Base-by-base conservation (phyloP, 2,329 filamentous ascomycete species). In the Penicillium rolfsii region DNA sequence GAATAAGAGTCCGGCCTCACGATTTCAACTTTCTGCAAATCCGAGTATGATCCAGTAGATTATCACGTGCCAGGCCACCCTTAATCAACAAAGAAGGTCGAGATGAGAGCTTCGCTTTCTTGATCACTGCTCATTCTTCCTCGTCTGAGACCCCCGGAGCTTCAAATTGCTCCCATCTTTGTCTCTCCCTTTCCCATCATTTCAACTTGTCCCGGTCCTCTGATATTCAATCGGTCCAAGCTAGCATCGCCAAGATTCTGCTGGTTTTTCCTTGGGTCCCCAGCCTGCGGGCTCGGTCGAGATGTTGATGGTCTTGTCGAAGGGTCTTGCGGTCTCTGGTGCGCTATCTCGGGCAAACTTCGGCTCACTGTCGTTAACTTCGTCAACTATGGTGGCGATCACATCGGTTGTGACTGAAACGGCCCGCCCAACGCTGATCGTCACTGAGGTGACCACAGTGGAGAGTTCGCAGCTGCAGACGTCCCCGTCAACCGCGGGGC, bases 271-370 rank as follows among this genome's bases (percentile, higher is more conserved):
- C 30, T 46, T 12, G 59, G 52, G 57, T 55, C 52, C 46, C 55
- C 53, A n/a, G 59, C 65, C 64, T 64, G 46, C 52, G 64, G 63
- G 61, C 67, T 63, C 54, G 61, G 57, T 33, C 65, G 67, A 67
- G 26, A 70, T 71, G 67, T 50, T 45, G 53, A 73, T 74, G 63
- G 66, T 61, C 49, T 69, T 66, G 16, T 55, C 59, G 38, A 40
- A 57, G 26, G 26, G 36, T 30, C 30, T 22, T 16, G 26, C 16
- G 7, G 6, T 19, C 4, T 30, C 58, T 16, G 35, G 53, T 50
- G 55, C 26, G 24, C 33, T 22, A 14, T 53, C 33, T 48, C 14
- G 26, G 7, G 45, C 45, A 48, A 30, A 52, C 30, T 22, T 35
- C 7, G 30, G n/a, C 9, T 28, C 49, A 36, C 14, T n/a, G n/a